Percentiles rank a stretch among this genome's conserved stretches.
Evolutionary conservation across 306 rosid genomes (phyloP).

Genomic region (Corylus avellana): DNA sequence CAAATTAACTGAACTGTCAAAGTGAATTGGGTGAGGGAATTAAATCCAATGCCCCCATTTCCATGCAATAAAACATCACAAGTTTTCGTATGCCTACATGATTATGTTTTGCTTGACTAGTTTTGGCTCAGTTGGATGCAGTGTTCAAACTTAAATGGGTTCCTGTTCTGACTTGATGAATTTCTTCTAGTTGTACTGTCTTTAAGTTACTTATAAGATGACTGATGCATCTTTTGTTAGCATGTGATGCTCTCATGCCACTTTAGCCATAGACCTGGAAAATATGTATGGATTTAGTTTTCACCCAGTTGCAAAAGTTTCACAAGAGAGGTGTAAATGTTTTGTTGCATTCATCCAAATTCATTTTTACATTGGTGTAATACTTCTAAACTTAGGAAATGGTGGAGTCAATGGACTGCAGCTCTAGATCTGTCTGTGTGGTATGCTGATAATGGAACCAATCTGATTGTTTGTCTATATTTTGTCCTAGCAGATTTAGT

Average conservation of each 20-base stretch:
- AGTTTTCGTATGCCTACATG: not conserved
- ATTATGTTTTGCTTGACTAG: not conserved
- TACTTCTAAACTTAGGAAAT: constrained; percentile 7
- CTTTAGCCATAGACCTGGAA: constrained; percentile 12
- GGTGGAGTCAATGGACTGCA: not conserved
- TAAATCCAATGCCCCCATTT: not conserved
- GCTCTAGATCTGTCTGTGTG: not conserved
- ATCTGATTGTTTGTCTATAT: not conserved
- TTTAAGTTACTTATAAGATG: constrained; percentile 19
- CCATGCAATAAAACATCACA: not conserved
- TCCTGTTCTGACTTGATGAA: constrained; percentile 21
- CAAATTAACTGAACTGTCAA: not conserved
- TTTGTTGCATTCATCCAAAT: too few relatives aligned
- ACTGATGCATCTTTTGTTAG: not conserved
- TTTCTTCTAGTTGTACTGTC: constrained; percentile 23
- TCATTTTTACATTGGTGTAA: not conserved
- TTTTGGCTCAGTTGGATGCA: not conserved
- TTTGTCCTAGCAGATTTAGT: constrained; percentile 8
- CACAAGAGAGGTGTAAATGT: too few relatives aligned
- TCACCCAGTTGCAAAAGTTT: constrained; percentile 10
- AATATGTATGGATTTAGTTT: constrained; percentile 20
- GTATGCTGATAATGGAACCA: not conserved
- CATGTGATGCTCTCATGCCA: constrained; percentile 17
- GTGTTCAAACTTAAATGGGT: not conserved
- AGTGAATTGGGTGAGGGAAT: not conserved